Percentiles rank a stretch among this genome's conserved stretches.
Evolutionary conservation across 2,329 filamentous ascomycete genomes (phyloP).

Genomic region (Colletotrichum navitas): DNA sequence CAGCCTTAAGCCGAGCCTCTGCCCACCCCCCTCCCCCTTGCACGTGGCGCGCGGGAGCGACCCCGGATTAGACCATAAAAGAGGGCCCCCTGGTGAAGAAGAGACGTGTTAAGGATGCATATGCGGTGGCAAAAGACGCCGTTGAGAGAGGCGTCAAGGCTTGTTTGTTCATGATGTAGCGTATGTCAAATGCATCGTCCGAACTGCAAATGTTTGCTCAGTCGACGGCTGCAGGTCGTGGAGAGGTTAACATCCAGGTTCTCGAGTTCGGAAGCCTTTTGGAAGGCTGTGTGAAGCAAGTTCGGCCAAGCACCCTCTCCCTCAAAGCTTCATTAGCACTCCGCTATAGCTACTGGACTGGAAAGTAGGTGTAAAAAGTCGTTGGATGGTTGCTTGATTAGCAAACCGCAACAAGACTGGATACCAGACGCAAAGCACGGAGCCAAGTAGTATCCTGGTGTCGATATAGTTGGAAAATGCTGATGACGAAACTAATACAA

Average conservation of each 20-base stretch:
- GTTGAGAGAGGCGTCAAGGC: not conserved
- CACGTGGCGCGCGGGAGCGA: conserved; percentile 31
- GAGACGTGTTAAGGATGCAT: not conserved
- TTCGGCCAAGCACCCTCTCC: not conserved
- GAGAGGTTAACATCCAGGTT: not conserved
- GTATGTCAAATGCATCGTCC: not conserved
- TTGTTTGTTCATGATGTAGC: no score
- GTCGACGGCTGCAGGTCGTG: no score
- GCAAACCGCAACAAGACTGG: not conserved
- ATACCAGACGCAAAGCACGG: not conserved
- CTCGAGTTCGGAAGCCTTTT: not conserved
- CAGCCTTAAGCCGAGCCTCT: conserved; percentile 10
- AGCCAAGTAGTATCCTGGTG: not conserved
- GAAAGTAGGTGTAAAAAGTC: not conserved
- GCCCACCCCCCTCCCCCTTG: conserved; percentile 12
- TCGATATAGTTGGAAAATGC: not conserved
- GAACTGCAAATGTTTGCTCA: not conserved
- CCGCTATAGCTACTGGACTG: not conserved
- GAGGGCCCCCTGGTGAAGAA: conserved; percentile 9
- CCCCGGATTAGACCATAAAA: conserved; percentile 31
- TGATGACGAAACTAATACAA: not conserved
- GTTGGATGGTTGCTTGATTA: not conserved
- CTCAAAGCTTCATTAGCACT: not conserved
- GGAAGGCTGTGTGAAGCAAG: not conserved
- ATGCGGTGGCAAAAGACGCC: not conserved